phyloP scores from a whole-genome alignment of 352 stramenopile genomes.

The Pythium biforme region DNA sequence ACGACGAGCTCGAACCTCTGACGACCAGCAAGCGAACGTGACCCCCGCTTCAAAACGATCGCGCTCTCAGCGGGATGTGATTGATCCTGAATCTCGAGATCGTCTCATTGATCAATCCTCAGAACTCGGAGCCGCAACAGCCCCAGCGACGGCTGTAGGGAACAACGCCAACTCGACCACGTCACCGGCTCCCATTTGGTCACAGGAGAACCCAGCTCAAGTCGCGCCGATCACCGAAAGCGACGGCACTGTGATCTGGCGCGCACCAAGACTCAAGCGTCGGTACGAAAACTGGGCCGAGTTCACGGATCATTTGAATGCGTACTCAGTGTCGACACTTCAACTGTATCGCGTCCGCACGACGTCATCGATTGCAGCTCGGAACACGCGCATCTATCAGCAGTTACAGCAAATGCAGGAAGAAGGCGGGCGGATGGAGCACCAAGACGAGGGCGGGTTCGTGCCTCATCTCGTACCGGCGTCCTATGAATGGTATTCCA shows the following conservation, averaged over 20 bases:
- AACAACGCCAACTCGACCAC: background rate
- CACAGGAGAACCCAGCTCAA: slow-evolving; percentile 14
- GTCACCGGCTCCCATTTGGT: slow-evolving; percentile 26
- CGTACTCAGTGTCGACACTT: slow-evolving; percentile 57
- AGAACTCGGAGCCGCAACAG: background rate
- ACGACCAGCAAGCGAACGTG: background rate
- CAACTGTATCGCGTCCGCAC: slow-evolving; percentile 76
- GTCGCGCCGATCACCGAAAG: slow-evolving; percentile 26
- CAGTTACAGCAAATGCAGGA: slow-evolving; percentile 27
- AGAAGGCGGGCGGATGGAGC: background rate
- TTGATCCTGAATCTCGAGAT: background rate
- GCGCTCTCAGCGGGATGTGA: background rate
- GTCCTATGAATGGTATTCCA: slow-evolving; percentile 73
- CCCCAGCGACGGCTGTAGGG: background rate
- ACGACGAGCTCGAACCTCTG: background rate
- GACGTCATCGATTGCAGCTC: slow-evolving; percentile 64
- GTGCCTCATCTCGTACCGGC: slow-evolving; percentile 44
- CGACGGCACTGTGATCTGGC: slow-evolving; percentile 40
- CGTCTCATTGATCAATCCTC: background rate
- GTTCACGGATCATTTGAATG: slow-evolving; percentile 59
- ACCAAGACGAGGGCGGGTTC: slow-evolving; percentile 1
- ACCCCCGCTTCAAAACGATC: slow-evolving; percentile 1
- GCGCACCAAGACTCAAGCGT: slow-evolving; percentile 44
- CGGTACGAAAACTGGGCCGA: slow-evolving; percentile 52
- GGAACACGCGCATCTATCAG: slow-evolving; percentile 59